Percentiles rank a stretch among this genome's conserved stretches.
Evolutionary conservation across 805 yeast species (phyloP).

Genomic region (Zygosaccharomyces siamensis): DNA sequence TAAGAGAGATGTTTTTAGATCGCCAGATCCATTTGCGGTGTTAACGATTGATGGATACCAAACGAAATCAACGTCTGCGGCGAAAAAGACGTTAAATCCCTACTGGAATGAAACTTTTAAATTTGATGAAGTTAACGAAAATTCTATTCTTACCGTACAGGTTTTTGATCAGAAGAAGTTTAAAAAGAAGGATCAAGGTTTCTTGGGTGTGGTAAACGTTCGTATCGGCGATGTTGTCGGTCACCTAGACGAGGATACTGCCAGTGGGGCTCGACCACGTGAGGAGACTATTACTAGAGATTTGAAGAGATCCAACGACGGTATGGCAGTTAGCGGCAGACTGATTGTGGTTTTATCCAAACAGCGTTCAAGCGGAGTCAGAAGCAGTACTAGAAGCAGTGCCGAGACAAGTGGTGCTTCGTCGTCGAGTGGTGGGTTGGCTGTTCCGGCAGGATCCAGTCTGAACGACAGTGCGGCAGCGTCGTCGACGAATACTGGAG

Average conservation of each 20-base stretch:
- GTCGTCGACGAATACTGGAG: background rate
- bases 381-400: slow-evolving; percentile 10
- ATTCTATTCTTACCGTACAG: slow-evolving; percentile 83
- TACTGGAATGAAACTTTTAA: slow-evolving; percentile 94
- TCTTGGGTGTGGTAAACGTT: slow-evolving; percentile 90
- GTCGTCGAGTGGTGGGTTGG: slow-evolving; percentile 24
- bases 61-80: slow-evolving; percentile 90
- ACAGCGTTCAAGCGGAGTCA: slow-evolving; percentile 18
- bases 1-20: slow-evolving; percentile 90
- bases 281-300: slow-evolving; percentile 93
- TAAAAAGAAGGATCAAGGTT: slow-evolving; percentile 97
- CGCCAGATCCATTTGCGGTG: slow-evolving; percentile 98
- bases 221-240: slow-evolving; percentile 73
- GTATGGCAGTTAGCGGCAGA: slow-evolving; percentile 89
- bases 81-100: slow-evolving; percentile 90
- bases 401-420: slow-evolving; percentile 20
- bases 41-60: slow-evolving; percentile 96
- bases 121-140: slow-evolving; percentile 67
- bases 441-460: slow-evolving; percentile 11
- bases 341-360: slow-evolving; percentile 67
- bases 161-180: slow-evolving; percentile 96
- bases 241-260: slow-evolving; percentile 52
- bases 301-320: slow-evolving; percentile 85
- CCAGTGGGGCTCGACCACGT: slow-evolving; percentile 21
- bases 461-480: slow-evolving; percentile 8